phyloP scores from a whole-genome alignment of 2,329 filamentous ascomycete genomes.

The Cladosporium oxysporum region DNA sequence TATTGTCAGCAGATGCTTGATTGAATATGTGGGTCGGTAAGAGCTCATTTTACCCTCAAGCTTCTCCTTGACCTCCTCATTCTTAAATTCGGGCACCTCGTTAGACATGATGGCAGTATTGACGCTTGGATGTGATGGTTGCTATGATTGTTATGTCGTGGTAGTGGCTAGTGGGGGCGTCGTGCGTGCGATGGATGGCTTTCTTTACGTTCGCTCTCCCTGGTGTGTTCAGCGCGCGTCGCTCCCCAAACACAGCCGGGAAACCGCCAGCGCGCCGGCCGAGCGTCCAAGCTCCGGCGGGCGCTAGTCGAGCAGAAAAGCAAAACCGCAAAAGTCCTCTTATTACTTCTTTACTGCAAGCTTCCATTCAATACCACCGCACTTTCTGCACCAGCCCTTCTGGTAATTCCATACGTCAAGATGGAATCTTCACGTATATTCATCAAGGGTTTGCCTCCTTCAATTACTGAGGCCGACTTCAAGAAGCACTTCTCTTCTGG shows the following conservation, averaged over 20 bases:
- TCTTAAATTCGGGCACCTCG: slow-evolving; percentile 18
- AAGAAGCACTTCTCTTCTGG: slow-evolving; percentile 78
- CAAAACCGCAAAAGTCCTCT: slow-evolving; percentile 11
- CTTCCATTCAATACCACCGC: background rate
- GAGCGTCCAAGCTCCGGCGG: slow-evolving; percentile 5
- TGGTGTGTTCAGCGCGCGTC: slow-evolving; percentile 12
- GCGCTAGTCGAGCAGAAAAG: slow-evolving; percentile 13
- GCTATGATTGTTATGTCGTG: background rate
- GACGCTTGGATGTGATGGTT: background rate
- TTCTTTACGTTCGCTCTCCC: background rate
- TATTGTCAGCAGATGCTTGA: slow-evolving; percentile 21
- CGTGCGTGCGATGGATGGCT: slow-evolving; percentile 6
- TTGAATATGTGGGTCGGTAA: slow-evolving; percentile 6
- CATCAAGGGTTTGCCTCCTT: slow-evolving; percentile 75
- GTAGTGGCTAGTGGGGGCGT: background rate
- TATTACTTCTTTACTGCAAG: background rate
- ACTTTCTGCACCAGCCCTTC: background rate
- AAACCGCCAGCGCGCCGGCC: slow-evolving; percentile 1
- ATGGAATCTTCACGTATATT: slow-evolving; percentile 78
- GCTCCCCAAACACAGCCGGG: slow-evolving; percentile 9
- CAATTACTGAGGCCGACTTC: slow-evolving; percentile 80
- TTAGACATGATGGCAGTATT: slow-evolving; percentile 15
- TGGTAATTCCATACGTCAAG: background rate
- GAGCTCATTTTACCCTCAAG: slow-evolving; percentile 63
- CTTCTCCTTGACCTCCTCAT: slow-evolving; percentile 58